Evolutionary conservation across 495 filamentous ascomycete species (phyloP), one percentile per base, ranked within the genome.

Genomic region (Echria macrotheca): DNA sequence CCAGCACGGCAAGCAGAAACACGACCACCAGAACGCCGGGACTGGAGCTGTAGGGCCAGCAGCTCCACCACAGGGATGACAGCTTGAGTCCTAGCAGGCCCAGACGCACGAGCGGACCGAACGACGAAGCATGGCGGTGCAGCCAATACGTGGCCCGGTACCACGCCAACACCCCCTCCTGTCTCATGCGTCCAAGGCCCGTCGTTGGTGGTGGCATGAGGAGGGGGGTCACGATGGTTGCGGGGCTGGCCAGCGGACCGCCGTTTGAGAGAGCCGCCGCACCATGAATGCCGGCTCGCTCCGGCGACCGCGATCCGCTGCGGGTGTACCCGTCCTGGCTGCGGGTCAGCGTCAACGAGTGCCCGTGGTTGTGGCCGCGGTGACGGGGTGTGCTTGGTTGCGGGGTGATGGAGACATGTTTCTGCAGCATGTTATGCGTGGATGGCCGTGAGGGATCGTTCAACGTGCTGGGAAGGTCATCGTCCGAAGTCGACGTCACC

Each of bases 121-220:
- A 35, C 2, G 53, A 54, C n/a, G 51, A 41, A 4, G 49, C 54
- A 40, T 63, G 55, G 11, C 37, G 44, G 1, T 42, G 52, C 46
- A 54, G 46, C 55, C 58, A 66, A 12, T 35, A 46, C 29, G 7
- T 14, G 43, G 51, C 52, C 31, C 47, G 53, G 56, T 59, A 69
- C 52, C 55, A 56, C 38, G 44, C 63, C 19, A 74, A 25, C 39
- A 52, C 22, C 35, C 59, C 39, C 45, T 50, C 37, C 54, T 76
- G 53, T 50, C 63, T 56, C 5, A 75, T 39, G 26, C 70, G 50
- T 49, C 68, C 56, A 36, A 74, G 39, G 1, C 55, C 49, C 19
- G 68, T 70, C 29, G 59, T 58, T 33, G 73, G 83, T 15, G 84
- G 83, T 6, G 82, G 71, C 56, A 88, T 74, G 22, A 85, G 73